phyloP scores from a whole-genome alignment of 1,139 yeast genomes.

The Hyphopichia khmerensis region DNA sequence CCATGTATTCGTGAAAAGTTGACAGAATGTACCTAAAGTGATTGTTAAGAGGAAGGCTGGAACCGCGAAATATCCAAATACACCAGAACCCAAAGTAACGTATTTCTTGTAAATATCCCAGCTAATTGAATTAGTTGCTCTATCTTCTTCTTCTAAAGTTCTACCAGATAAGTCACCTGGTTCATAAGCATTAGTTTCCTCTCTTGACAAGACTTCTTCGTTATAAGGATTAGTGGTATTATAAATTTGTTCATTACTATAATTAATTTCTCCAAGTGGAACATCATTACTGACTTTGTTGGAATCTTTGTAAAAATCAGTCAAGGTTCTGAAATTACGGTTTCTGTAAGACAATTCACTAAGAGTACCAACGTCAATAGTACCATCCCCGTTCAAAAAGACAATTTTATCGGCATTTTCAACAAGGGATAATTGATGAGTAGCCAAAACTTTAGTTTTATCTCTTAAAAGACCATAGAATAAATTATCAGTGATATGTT shows the following conservation, averaged over 20 bases:
- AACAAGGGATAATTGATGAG: slow-evolving; percentile 37
- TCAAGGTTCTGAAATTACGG: slow-evolving; percentile 24
- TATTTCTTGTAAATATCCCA: slow-evolving; percentile 37
- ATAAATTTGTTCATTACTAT: slow-evolving; percentile 10
- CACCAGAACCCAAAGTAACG: slow-evolving; percentile 40
- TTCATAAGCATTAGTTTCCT: slow-evolving; percentile 1
- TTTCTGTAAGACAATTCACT: slow-evolving; percentile 25
- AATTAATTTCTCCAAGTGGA: slow-evolving; percentile 7
- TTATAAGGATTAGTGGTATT: neutral
- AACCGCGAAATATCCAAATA: slow-evolving; percentile 27
- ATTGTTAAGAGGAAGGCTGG: slow-evolving; percentile 36
- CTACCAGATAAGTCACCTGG: slow-evolving; percentile 19
- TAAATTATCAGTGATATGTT: slow-evolving; percentile 34
- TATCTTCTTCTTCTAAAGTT: slow-evolving; percentile 37
- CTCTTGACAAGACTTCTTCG: slow-evolving; percentile 4
- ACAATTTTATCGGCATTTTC: slow-evolving; percentile 33
- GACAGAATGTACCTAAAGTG: slow-evolving; percentile 39
- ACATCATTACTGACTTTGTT: slow-evolving; percentile 13
- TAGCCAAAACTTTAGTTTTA: slow-evolving; percentile 35
- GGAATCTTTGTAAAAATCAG: slow-evolving; percentile 24
- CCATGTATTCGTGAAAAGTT: slow-evolving; percentile 41
- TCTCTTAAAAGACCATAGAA: slow-evolving; percentile 28
- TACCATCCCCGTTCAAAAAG: slow-evolving; percentile 34
- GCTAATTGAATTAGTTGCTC: slow-evolving; percentile 40
- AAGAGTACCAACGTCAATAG: slow-evolving; percentile 32